Percentiles rank a stretch among this genome's conserved stretches.
phyloP scores from a whole-genome alignment of 148 eudicot species.

The Cornus suecica region DNA sequence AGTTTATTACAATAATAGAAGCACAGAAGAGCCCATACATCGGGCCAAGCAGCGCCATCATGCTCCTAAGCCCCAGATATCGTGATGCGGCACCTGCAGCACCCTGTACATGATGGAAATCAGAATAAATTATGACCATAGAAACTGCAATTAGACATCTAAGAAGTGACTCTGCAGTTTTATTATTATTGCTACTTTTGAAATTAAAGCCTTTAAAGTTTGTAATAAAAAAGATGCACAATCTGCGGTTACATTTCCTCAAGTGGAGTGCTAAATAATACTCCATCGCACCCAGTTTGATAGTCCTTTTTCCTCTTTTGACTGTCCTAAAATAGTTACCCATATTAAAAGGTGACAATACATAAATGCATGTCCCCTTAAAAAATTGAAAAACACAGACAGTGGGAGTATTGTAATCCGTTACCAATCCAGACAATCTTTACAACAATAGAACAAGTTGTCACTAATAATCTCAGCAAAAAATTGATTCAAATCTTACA shows the following conservation, averaged over 20 bases:
- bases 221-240: background rate
- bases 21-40: constrained; percentile 38
- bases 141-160: background rate
- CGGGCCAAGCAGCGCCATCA: constrained; percentile 63
- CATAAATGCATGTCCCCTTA: too few species aligned
- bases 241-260: background rate
- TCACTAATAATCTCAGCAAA: background rate
- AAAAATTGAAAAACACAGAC: too few species aligned
- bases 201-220: background rate
- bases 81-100: constrained; percentile 59
- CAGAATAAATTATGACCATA: background rate
- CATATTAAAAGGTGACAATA: too few species aligned
- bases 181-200: too few species aligned
- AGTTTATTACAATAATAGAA: background rate
- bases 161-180: background rate
- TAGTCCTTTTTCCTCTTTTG: too few species aligned
- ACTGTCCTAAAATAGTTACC: too few species aligned
- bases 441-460: constrained; percentile 9
- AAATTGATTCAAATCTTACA: background rate
- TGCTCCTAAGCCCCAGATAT: constrained; percentile 60
- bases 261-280: background rate
- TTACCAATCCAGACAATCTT: background rate
- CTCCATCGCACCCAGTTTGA: too few species aligned
- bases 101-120: constrained; percentile 33
- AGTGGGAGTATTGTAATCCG: too few species aligned